Evolutionary conservation across 495 filamentous ascomycete genomes (phyloP), one percentile per base, ranked within the genome.

Genomic region (Margaritispora aquatica): DNA sequence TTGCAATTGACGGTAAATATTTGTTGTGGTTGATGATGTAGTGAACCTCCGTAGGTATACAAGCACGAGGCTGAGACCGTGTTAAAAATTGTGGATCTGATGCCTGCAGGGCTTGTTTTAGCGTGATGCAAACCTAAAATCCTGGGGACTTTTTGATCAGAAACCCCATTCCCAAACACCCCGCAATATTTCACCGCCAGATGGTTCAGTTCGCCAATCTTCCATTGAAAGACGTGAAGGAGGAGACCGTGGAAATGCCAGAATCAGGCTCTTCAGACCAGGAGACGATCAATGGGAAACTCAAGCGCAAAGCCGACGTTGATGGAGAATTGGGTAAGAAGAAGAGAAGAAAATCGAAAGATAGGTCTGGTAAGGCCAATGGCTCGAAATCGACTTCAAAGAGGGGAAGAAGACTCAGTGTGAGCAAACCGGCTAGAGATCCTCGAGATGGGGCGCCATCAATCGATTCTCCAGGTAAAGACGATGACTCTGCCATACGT

Each of bases 381-480:
- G 58, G 57, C 9, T 26, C 24, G 17, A 38, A 51, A 7, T 50
- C 56, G 11, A 23, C 23, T 17, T 53, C 58, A 8, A 68, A 77
- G 68, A 72, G 78, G n/a, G n/a, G n/a, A n/a, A n/a, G n/a, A 26
- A 72, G 76, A 26, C 70, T 71, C 23, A 81, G 78, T 69, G 68
- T 88, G 62, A 84, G 82, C 71, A 86, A 87, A 58, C 80, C 85
- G 20, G 85, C 88, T 23, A 78, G 89, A 64, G 89, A 93, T 73
- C 82, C 84, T 20, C 74, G 86, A 63, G 90, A 95, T 69, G 84
- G 87, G 68, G 81, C 80, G 8, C 75, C 66, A 36, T 77, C 72
- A 10, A 70, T 70, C 69, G 67, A 51, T 20, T 71, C 66, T 63
- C 19, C 36, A 9, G 26, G 61, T 64, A 63, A 63, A 73, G 69